A percentile compares a stretch with the other conserved stretches of the same genome.
phyloP scores from a whole-genome alignment of 257 asterid genomes.

The Rubia yunnanensis region DNA sequence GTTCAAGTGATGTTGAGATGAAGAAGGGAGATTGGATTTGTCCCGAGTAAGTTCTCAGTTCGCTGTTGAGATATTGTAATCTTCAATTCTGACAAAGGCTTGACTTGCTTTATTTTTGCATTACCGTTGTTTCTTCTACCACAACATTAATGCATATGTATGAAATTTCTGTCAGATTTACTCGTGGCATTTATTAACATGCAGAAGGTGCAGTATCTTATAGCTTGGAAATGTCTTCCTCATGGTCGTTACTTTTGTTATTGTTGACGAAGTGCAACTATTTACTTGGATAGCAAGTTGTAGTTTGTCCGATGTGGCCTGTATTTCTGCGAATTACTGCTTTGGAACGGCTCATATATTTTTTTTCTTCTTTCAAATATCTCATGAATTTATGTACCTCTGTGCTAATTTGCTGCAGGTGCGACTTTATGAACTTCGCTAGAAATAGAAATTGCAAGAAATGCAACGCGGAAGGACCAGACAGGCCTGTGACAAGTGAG shows the following conservation, averaged over 20 bases:
- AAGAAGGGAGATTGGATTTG: constrained; percentile 42
- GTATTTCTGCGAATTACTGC: background rate
- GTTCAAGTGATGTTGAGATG: constrained; percentile 15
- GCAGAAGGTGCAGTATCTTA: background rate
- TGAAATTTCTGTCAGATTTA: background rate
- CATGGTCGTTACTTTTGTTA: background rate
- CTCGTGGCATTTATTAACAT: background rate
- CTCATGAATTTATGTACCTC: background rate
- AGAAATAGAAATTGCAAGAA: constrained; percentile 51
- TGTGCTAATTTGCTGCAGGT: constrained; percentile 42
- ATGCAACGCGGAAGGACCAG: constrained; percentile 52
- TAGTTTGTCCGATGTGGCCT: background rate
- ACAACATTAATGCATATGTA: background rate
- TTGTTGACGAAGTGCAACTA: constrained; percentile 1
- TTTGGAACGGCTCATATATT: too few species aligned
- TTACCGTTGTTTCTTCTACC: background rate
- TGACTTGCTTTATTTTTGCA: background rate
- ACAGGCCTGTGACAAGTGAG: constrained; percentile 13
- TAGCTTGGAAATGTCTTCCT: background rate
- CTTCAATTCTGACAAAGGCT: background rate
- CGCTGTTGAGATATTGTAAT: background rate
- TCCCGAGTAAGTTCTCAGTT: constrained; percentile 19
- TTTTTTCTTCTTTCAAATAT: background rate
- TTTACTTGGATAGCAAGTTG: background rate
- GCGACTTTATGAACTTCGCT: constrained; percentile 74